Conservation (phyloP, 2,329 filamentous ascomycete genomes). For the Cylindrodendrum hubeiense region DNA sequence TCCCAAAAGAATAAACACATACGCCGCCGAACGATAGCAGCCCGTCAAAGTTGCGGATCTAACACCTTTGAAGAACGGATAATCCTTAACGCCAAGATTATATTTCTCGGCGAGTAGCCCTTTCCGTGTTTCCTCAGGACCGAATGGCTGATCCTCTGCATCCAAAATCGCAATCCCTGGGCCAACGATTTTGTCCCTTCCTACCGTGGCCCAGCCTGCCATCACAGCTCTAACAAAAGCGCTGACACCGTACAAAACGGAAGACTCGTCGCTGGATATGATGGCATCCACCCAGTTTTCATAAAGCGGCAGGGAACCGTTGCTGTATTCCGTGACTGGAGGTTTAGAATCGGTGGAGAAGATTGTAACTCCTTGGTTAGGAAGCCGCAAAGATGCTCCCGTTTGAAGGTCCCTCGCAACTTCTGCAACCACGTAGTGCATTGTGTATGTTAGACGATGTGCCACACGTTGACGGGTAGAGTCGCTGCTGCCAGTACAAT, state of each 20-base stretch:
- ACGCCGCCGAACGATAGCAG: constrained; percentile 5
- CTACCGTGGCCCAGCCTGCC: not conserved
- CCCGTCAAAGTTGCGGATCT: not conserved
- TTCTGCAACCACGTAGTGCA: constrained; percentile 14
- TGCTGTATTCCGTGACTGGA: not conserved
- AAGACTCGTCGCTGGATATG: not conserved
- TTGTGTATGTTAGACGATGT: constrained; percentile 9
- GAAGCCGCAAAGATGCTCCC: not conserved
- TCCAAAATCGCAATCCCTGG: not conserved
- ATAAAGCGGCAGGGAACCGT: not conserved
- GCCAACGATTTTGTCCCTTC: not conserved
- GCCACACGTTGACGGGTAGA: not conserved
- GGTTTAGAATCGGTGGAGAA: not conserved
- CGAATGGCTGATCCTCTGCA: not conserved
- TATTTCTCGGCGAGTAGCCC: not conserved
- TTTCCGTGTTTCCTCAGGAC: not conserved
- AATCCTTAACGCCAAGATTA: not conserved
- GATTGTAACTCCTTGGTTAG: not conserved
- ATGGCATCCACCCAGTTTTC: not conserved
- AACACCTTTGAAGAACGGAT: constrained; percentile 4
- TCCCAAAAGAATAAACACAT: constrained; percentile 16
- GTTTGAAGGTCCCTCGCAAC: not conserved
- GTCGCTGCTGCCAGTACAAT: not conserved
- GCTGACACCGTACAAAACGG: not conserved
- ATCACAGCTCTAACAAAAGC: not conserved